Percentiles rank a stretch among this genome's conserved stretches.
These are phyloP conservation scores for Tilletia setariae DNA, from an alignment of 1,284 basidiomycete species.

Conservation along the genomic window DNA sequence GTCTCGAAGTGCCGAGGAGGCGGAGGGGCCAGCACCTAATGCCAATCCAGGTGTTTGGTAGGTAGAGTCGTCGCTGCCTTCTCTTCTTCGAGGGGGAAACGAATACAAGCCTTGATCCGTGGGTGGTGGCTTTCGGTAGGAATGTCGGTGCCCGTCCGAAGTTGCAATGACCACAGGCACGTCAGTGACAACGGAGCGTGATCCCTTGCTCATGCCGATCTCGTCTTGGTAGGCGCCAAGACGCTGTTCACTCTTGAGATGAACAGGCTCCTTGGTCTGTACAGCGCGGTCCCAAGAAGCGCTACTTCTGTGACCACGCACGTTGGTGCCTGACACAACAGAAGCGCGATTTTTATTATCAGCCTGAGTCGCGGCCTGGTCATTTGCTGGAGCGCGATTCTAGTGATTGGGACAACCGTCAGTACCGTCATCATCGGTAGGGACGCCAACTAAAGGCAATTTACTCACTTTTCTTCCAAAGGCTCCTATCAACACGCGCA, in stretches of 20 bases:
- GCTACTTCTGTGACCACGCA: slow-evolving; percentile 7
- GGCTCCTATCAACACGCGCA: background rate
- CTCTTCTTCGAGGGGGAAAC: background rate
- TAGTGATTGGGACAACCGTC: background rate
- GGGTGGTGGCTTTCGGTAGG: background rate
- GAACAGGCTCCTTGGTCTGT: background rate
- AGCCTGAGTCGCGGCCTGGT: background rate
- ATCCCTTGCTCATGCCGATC: background rate
- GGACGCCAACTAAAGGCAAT: too few species aligned
- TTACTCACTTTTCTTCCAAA: slow-evolving; percentile 7
- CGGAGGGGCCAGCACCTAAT: background rate
- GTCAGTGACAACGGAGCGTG: background rate
- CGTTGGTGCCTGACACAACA: background rate
- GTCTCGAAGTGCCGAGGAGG: too few species aligned
- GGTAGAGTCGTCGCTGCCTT: background rate
- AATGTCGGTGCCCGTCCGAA: background rate
- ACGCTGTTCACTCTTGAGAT: background rate
- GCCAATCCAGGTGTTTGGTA: background rate
- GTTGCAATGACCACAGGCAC: slow-evolving; percentile 12
- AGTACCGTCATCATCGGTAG: too few species aligned
- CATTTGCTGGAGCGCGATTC: too few species aligned
- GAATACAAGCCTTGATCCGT: too few species aligned
- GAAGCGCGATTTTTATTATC: background rate
- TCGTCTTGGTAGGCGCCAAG: background rate
- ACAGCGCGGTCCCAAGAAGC: slow-evolving; percentile 11